Base-by-base conservation (phyloP, 768 basidiomycete genomes). In the Psilocybe cubensis region DNA sequence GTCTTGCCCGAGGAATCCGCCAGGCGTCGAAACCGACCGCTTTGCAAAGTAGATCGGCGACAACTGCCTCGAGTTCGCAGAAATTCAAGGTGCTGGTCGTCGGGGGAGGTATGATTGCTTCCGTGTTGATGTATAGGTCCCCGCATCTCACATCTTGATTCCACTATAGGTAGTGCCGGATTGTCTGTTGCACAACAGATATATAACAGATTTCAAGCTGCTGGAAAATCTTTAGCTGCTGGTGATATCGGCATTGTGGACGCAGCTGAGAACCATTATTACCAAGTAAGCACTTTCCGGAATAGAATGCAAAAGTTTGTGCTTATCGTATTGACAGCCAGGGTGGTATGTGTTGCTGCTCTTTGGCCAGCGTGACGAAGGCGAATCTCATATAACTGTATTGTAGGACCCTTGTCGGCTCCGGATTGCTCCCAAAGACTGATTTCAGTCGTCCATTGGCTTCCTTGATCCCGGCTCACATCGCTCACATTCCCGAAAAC, bases 161-260 rank as follows among this genome's bases (percentile, higher is more conserved):
- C 23, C 21, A 38, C 49, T 2, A 4, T 68, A 96, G 94, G 94
- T 46, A 86, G 86, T 24, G 93, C 82, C 50, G 95, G 95, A 33
- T 70, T 97, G 42, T 82, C 86, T 38, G 89, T 89, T 31, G 94
- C 96, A 33, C 88, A 91, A 63, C 95, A 98, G 74, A 85, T 98
- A 44, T 92, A 88, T 70, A 77, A 93, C 64, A 81, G 87, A 27
- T 94, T 97, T 70, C 80, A 81, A 61, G 76, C 79, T 11, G 86
- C 88, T 42, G 89, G 87, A 8, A 87, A 88, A 61, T 71, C 82
- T 25, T 70, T 97, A 33, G 83, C 79, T 40, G 71, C 79, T 18
- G 91, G 86, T 21, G 96, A 98, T 69, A 85, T 98, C 44, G 92
- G 85, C 5, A 88, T 98, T 54, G 73, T 97, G 28, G 96, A 98